Conservation (phyloP, 192 early-diverging fungal genomes). For the Entomortierella chlamydospora region DNA sequence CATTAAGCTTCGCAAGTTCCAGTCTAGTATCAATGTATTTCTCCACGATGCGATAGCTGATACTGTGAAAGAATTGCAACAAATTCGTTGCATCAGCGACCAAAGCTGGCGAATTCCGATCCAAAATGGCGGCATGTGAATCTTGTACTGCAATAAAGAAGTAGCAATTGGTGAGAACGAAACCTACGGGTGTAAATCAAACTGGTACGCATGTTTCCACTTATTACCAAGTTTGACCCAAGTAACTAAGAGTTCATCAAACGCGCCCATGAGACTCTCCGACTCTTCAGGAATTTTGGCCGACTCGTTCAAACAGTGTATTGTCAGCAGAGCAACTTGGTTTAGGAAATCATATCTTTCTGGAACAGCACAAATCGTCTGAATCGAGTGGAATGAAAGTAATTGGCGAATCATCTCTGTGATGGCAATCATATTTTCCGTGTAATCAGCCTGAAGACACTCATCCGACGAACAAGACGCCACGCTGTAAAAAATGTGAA, state of each 20-base stretch:
- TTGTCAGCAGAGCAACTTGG: conserved; percentile 65
- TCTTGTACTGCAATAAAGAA: conserved; percentile 24
- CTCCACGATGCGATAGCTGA: conserved; percentile 67
- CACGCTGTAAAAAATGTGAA: conserved; percentile 25
- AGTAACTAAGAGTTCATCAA: conserved; percentile 69
- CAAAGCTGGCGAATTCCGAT: conserved; percentile 35
- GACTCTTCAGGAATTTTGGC: conserved; percentile 56
- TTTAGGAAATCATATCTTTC: conserved; percentile 70
- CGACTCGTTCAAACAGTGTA: conserved; percentile 66
- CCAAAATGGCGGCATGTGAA: conserved; percentile 41
- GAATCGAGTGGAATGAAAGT: conserved; percentile 62
- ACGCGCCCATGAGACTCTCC: conserved; percentile 67
- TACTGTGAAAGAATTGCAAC: conserved; percentile 59
- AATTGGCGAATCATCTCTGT: conserved; percentile 66
- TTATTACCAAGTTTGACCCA: conserved; percentile 70
- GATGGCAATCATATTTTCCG: conserved; percentile 52
- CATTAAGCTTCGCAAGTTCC: conserved; percentile 62
- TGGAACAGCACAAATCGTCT: conserved; percentile 60
- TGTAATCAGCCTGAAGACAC: conserved; percentile 47
- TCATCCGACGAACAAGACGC: conserved; percentile 50
- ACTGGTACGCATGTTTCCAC: not conserved
- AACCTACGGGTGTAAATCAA: not conserved
- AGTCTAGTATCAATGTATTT: conserved; percentile 72
- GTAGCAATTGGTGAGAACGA: not conserved
- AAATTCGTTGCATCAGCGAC: conserved; percentile 53